These are phyloP conservation scores for Candida railenensis DNA, from an alignment of 805 yeast species.

Conservation along the genomic window DNA sequence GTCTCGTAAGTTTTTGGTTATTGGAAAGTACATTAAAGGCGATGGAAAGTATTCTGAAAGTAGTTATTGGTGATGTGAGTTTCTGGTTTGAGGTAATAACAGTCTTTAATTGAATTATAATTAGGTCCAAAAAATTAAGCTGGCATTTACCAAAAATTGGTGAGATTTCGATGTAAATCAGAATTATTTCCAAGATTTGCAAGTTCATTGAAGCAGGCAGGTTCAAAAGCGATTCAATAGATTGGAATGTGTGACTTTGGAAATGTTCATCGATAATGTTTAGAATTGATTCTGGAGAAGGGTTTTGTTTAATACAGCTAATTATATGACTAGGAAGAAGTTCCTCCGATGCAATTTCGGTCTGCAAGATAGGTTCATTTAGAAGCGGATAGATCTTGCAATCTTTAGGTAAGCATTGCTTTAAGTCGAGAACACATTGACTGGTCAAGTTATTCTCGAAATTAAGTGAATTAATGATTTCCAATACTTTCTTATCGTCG, in stretches of 20 bases:
- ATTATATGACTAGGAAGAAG: background rate
- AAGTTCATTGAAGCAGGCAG: background rate
- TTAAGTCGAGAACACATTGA: background rate
- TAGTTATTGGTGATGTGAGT: background rate
- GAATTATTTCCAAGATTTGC: background rate
- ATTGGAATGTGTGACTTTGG: constrained; percentile 6
- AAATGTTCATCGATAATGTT: constrained; percentile 1
- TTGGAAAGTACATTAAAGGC: constrained; percentile 13
- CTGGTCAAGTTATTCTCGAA: background rate
- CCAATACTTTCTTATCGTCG: background rate
- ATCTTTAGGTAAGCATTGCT: background rate
- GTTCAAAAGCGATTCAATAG: constrained; percentile 6
- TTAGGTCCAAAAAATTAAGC: background rate
- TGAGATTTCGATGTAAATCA: background rate
- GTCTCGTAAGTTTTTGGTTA: constrained; percentile 35
- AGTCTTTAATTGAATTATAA: background rate
- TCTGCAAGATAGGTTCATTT: background rate
- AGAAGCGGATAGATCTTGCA: background rate
- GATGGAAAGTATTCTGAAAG: constrained; percentile 5
- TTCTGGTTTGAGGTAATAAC: background rate
- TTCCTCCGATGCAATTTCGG: background rate
- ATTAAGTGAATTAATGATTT: background rate
- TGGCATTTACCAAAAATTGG: background rate
- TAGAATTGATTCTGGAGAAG: background rate
- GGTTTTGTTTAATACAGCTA: background rate